Conservation (phyloP, 148 eudicot species). For the Rhododendron simsii region DNA sequence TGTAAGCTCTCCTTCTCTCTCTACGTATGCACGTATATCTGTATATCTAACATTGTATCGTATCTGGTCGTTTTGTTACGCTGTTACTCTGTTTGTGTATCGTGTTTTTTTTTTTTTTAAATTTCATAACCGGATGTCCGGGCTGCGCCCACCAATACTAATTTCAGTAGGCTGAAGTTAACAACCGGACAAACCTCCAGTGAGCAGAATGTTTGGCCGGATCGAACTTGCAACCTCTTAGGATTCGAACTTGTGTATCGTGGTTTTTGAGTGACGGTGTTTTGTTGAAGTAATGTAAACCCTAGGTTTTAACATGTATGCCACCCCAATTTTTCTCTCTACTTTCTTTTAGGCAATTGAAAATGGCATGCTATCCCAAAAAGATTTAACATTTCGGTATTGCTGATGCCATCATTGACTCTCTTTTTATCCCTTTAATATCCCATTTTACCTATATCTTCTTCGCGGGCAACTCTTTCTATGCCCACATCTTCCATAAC, state of each 20-base stretch:
- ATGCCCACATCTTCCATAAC: too few relatives aligned
- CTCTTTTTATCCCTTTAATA: background rate
- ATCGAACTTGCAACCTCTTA: too few relatives aligned
- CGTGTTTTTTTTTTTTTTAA: background rate
- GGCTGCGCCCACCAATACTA: too few relatives aligned
- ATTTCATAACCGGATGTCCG: too few relatives aligned
- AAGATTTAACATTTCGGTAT: too few relatives aligned
- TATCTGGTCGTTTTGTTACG: background rate
- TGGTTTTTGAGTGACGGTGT: background rate
- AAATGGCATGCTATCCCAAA: too few relatives aligned
- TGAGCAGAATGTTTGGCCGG: too few relatives aligned
- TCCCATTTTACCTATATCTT: background rate
- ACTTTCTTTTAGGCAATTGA: too few relatives aligned
- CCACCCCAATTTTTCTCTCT: too few relatives aligned
- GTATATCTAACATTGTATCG: background rate
- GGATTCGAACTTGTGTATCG: too few relatives aligned
- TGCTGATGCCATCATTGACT: background rate
- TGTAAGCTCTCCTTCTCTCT: conserved; percentile 30
- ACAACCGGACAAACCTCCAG: too few relatives aligned
- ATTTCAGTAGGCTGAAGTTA: too few relatives aligned
- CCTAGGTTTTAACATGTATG: background rate
- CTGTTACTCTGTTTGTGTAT: background rate
- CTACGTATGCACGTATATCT: background rate
- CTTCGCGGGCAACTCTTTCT: background rate
- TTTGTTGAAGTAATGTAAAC: background rate